phyloP scores from a whole-genome alignment of 108 stramenopile species.

The Skeletonema potamos region DNA sequence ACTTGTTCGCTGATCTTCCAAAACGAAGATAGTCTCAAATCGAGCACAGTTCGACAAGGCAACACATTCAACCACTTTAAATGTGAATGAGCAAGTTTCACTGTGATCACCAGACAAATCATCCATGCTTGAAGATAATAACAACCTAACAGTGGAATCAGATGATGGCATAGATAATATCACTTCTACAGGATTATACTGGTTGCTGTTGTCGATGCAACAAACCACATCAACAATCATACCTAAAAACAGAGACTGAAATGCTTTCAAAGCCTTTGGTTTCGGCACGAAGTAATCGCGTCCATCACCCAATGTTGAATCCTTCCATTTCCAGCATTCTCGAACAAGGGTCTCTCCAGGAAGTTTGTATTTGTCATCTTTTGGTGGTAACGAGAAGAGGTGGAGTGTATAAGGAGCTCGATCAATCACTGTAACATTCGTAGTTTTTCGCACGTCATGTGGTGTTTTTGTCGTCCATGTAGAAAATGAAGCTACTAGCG shows the following conservation, averaged over 20 bases:
- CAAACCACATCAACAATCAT: conserved; percentile 16
- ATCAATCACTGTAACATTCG: not conserved
- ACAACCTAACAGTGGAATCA: not conserved
- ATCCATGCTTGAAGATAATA: not conserved
- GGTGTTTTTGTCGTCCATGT: not conserved
- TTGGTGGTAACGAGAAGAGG: conserved; percentile 37
- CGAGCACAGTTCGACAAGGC: conserved; percentile 80
- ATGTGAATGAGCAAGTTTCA: not conserved
- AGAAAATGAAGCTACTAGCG: not conserved
- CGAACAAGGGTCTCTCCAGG: conserved; percentile 43
- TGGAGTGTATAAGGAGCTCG: conserved; percentile 4
- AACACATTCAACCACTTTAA: conserved; percentile 53
- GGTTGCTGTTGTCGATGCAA: not conserved
- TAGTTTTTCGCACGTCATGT: not conserved
- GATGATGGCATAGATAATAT: not conserved
- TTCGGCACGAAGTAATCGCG: conserved; percentile 80
- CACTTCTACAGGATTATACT: not conserved
- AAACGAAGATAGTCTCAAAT: conserved; percentile 55
- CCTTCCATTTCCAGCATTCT: conserved; percentile 82
- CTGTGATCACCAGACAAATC: not conserved
- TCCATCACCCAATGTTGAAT: conserved; percentile 73
- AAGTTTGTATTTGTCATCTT: conserved; percentile 16
- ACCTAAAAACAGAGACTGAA: conserved; percentile 50
- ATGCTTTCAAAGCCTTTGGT: conserved; percentile 61
- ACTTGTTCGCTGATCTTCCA: not conserved